Evolutionary conservation across 257 asterid species (phyloP).

Genomic region (Scutellaria minor): DNA sequence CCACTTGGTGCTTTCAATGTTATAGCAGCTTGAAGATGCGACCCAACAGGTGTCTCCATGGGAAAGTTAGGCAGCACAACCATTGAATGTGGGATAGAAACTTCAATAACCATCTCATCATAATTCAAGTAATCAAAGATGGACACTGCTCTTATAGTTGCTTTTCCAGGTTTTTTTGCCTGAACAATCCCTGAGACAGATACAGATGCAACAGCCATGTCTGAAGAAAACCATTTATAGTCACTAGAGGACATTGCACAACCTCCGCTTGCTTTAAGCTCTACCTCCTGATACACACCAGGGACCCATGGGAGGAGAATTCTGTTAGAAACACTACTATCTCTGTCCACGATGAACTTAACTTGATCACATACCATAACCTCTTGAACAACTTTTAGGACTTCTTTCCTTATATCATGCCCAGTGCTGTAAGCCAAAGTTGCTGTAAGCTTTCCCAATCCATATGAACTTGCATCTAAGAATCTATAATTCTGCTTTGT

Average conservation of each 20-base stretch:
- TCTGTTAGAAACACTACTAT: constrained; percentile 40
- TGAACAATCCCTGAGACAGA: constrained; percentile 82
- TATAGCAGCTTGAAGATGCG: constrained; percentile 72
- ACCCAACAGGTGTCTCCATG: constrained; percentile 74
- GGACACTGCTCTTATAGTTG: constrained; percentile 73
- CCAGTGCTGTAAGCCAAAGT: constrained; percentile 65
- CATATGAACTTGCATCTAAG: constrained; percentile 64
- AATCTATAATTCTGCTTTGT: constrained; percentile 49
- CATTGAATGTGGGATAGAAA: constrained; percentile 74
- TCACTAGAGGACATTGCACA: constrained; percentile 84
- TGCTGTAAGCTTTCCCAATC: constrained; percentile 84
- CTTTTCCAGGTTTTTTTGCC: constrained; percentile 85
- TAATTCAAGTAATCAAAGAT: constrained; percentile 74
- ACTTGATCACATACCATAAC: constrained; percentile 92
- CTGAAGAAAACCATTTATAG: constrained; percentile 88
- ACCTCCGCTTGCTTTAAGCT: constrained; percentile 83
- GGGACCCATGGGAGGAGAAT: constrained; percentile 86
- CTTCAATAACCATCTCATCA: constrained; percentile 74
- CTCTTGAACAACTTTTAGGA: constrained; percentile 83
- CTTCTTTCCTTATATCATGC: constrained; percentile 57
- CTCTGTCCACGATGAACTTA: constrained; percentile 52
- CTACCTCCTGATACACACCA: constrained; percentile 82
- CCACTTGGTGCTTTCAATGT: constrained; percentile 73
- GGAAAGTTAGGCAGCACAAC: constrained; percentile 74
- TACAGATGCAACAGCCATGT: constrained; percentile 69